These are phyloP conservation scores for Funneliformis mosseae DNA, from an alignment of 192 early-diverging fungal species.

Conservation along the genomic window DNA sequence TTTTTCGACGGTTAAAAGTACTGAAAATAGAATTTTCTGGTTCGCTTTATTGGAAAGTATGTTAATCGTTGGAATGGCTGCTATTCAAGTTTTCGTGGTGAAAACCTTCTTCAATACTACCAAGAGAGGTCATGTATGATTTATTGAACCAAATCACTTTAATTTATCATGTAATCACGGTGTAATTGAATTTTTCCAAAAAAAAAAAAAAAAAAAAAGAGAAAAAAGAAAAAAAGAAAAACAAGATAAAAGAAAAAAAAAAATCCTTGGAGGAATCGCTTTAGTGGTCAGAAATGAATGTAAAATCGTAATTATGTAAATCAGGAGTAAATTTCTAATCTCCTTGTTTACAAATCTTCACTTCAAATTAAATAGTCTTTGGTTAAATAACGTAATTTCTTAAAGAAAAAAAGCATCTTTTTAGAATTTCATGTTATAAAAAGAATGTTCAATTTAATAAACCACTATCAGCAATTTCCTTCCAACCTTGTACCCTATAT, in stretches of 20 bases:
- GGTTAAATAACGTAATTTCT: no score
- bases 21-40: slow-evolving; percentile 89
- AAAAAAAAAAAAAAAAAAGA: no score
- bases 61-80: slow-evolving; percentile 81
- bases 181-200: no score
- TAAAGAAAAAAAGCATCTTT: no score
- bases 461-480: slow-evolving; percentile 18
- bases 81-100: slow-evolving; percentile 93
- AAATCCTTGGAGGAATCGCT: no score
- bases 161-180: no score
- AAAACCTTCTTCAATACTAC: slow-evolving; percentile 86
- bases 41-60: slow-evolving; percentile 80
- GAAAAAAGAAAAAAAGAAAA: no score
- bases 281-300: no score
- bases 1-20: slow-evolving; percentile 86
- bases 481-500: slow-evolving; percentile 25
- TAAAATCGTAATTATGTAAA: not conserved
- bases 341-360: no score
- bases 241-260: no score
- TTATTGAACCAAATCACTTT: not conserved
- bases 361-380: no score
- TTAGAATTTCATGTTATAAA: not conserved
- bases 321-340: not conserved
- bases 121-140: slow-evolving; percentile 60
- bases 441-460: slow-evolving; percentile 12